phyloP scores from a whole-genome alignment of 129 eudicot genomes.

The Centaurea solstitialis region DNA sequence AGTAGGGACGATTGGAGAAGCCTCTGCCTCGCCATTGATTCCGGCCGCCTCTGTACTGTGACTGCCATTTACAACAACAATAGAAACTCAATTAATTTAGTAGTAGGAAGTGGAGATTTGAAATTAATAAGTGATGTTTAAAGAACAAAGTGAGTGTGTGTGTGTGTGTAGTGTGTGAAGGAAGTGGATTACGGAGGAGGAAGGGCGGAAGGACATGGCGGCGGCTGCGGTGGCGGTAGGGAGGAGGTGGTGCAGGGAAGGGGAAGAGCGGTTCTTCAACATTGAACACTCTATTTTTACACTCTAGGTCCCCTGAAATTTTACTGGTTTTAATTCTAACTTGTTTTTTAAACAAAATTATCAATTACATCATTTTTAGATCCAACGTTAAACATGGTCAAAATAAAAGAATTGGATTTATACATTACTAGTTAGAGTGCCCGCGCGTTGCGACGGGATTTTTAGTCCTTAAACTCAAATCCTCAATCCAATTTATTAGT shows the following conservation, averaged over 20 bases:
- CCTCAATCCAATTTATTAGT: no score
- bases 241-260: conserved; percentile 31
- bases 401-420: no score
- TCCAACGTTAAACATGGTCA: no score
- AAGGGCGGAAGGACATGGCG: conserved; percentile 55
- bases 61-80: conserved; percentile 28
- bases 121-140: neutral
- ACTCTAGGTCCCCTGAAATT: neutral
- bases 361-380: no score
- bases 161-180: neutral
- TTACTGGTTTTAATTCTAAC: neutral
- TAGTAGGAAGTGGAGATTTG: neutral
- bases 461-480: no score
- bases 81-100: neutral
- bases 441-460: no score
- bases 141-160: neutral
- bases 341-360: no score
- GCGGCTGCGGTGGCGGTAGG: conserved; percentile 32
- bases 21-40: conserved; percentile 46
- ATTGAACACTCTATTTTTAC: conserved; percentile 11
- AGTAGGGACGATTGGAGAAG: conserved; percentile 41
- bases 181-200: conserved; percentile 13
- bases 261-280: conserved; percentile 41
- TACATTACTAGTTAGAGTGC: no score
- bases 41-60: conserved; percentile 61